Percentiles rank a stretch among this genome's conserved stretches.
These are phyloP conservation scores for Aspergillus bridgeri DNA, from an alignment of 495 filamentous ascomycete species.

Conservation along the genomic window DNA sequence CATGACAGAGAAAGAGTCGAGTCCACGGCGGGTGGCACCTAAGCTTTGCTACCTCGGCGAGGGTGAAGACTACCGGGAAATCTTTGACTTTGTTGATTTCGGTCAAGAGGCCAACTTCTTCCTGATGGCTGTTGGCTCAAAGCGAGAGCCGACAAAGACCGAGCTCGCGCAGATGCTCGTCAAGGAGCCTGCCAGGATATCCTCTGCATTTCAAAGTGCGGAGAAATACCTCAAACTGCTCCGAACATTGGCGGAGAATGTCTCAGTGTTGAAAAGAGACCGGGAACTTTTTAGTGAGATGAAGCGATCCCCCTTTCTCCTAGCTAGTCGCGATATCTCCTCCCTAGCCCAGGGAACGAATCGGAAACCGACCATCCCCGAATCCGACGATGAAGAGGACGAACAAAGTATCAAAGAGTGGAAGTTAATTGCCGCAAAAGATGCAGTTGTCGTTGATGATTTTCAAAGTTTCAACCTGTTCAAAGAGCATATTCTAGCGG, in stretches of 20 bases:
- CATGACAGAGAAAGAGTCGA: slow-evolving; percentile 29
- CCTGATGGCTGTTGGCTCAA: slow-evolving; percentile 80
- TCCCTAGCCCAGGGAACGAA: slow-evolving; percentile 23
- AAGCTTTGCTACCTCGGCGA: slow-evolving; percentile 73
- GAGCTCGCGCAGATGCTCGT: slow-evolving; percentile 81
- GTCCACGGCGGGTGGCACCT: slow-evolving; percentile 55
- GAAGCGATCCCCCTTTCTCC: slow-evolving; percentile 69
- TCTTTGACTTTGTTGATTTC: slow-evolving; percentile 97
- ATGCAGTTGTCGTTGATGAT: slow-evolving; percentile 83
- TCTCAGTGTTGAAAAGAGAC: slow-evolving; percentile 67
- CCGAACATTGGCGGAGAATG: slow-evolving; percentile 68
- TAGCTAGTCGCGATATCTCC: slow-evolving; percentile 74
- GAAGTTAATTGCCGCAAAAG: slow-evolving; percentile 61
- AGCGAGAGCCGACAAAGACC: slow-evolving; percentile 77
- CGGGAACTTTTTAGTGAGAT: slow-evolving; percentile 72
- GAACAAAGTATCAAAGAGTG: slow-evolving; percentile 69
- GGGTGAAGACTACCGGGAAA: slow-evolving; percentile 71
- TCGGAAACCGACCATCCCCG: slow-evolving; percentile 20
- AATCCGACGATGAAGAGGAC: slow-evolving; percentile 54
- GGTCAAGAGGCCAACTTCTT: slow-evolving; percentile 84
- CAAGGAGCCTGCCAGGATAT: slow-evolving; percentile 71
- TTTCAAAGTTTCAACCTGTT: slow-evolving; percentile 81
- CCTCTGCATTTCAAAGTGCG: slow-evolving; percentile 70
- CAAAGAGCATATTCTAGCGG: slow-evolving; percentile 71
- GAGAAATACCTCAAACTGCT: slow-evolving; percentile 85